Evolutionary conservation across 2,329 filamentous ascomycete species (phyloP), one percentile per base, ranked within the genome.

Genomic region (Penicillium hordei): DNA sequence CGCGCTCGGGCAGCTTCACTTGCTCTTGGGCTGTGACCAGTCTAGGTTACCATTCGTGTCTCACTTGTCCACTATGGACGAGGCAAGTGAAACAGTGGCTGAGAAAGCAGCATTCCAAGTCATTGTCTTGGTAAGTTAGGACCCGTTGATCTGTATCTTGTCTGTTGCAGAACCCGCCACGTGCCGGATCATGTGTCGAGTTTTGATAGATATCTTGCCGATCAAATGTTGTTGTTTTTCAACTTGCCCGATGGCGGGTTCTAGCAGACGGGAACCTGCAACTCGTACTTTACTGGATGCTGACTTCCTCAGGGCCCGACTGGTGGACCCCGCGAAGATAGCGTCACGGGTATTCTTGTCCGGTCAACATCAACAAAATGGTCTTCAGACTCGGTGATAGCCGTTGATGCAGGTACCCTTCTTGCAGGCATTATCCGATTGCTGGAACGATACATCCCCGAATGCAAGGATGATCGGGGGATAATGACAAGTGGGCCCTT

Each of bases 341-440:
- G 93, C 72, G 89, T 91, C 25, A 97, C 93, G 0, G 91, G 92
- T 3, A 86, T 97, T 57, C 84, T 99, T 21, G 90, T 97, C 46
- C 89, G 93, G 46, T 93, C 93, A 5, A 82, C 89, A 10, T 84
- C 87, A 31, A 85, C 89, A 52, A 84, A 87, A 60, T 99, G 94
- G 94, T 80, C 83, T 48, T 89, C 87, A 67, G 88, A 89, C 44
- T 97, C 92, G 0, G 75, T 97, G 40, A 81, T 97, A 29, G 92
- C 93, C n/a, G 89, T 99, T 52, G 94, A 99, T 78, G 93, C 92
- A 10, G 94, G 94, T 48, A 91, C 93, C 33, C 90, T 97, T 72
- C 83, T 99, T 40, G 87, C 90, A 29, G 87, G 91, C 55, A 96
- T 99, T 56, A 86, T 86, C n/a, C 83, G 85, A 48, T 89, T 96